Evolutionary conservation across 2,329 filamentous ascomycete species (phyloP), one percentile per base, ranked within the genome.

Genomic region (Trichoderma atroviride): DNA sequence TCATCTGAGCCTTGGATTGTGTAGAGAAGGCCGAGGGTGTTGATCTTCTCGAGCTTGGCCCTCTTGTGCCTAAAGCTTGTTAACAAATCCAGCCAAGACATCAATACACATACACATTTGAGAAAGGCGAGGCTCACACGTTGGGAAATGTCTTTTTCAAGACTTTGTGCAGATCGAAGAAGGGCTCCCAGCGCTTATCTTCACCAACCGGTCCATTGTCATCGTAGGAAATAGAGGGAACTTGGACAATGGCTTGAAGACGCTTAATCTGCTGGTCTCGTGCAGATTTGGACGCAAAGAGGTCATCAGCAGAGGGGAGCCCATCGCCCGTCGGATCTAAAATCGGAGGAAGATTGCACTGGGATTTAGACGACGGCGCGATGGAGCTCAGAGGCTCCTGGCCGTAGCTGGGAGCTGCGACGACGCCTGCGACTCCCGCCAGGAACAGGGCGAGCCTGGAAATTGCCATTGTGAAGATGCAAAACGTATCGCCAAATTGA

Each of bases 11-110:
- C 88, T 5, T 84, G 74, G 70, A 89, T 81, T 0, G 87, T 89
- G 76, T 86, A 90, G 33, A 91, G 79, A 2, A 91, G 79, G 14
- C 88, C 89, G 52, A 89, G 85, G 0, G 84, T 88, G 74, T 91
- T 91, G 69, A 91, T 81, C 57, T 85, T 87, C 69, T 88, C 86
- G 10, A 86, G 73, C 40, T 74, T 76, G 68, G 82, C 82, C 31
- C 79, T 77, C 47, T 80, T 74, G 71, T 84, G 81, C 9, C 82
- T 84, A 68, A 13, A 27, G 0, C 0, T 1, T 19, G 55, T 73
- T 33, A 73, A 16, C 40, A 16, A 3, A 73, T 68, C 10, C 53
- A 16, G 2, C 19, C 22, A 13, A 3, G 22, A 6, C 3, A 10
- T 3, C 3, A 16, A 1, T 19, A 4, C 5, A 10, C 40, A 43